Evolutionary conservation across 108 stramenopile species (phyloP), one percentile per base, ranked within the genome.

Genomic region (Seminavis robusta): DNA sequence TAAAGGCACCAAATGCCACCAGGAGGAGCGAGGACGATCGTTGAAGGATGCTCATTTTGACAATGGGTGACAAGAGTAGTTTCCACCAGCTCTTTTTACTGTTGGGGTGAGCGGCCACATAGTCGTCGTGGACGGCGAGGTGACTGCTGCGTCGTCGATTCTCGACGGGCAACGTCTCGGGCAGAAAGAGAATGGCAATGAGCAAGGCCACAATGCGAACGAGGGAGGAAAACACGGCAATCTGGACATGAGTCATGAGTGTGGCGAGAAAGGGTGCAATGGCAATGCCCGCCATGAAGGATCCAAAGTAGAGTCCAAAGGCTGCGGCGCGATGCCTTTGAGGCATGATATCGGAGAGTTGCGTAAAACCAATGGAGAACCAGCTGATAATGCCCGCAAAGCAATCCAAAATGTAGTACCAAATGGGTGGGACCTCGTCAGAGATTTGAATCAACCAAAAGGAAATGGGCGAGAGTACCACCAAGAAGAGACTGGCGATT

Each of bases 241-340:
- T 59, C 4, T 58, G 61, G n/a, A 66, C 21, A 38, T 80, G 74
- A 49, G 68, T 78, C 66, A 87, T 21, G n/a, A 69, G 56, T 8
- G 83, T 41, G 15, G 83, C 69, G 3, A 87, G 30, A 8, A 71
- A 65, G 26, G 89, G 85, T 1, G 73, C 78, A 2, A 85, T 36
- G 0, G 83, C 79, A 71, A 80, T 83, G 8, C 85, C 89, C 33
- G 79, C 25, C 33, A 72, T 80, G 38, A 74, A 84, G 0, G 68
- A 72, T 20, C 78, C 80, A 29, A 88, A 40, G 17, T 84, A 56
- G 15, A 88, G 37, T 19, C 83, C 90, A 70, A 88, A 92, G 23
- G 77, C 56, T 8, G 84, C 65, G 2, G 86, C 80, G 38, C 86
- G 67, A 57, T 55, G 77, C 33, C 74, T 54, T 9, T 66, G 46